phyloP scores from a whole-genome alignment of 2,329 filamentous ascomycete genomes.

The Verticillium tricorpus region DNA sequence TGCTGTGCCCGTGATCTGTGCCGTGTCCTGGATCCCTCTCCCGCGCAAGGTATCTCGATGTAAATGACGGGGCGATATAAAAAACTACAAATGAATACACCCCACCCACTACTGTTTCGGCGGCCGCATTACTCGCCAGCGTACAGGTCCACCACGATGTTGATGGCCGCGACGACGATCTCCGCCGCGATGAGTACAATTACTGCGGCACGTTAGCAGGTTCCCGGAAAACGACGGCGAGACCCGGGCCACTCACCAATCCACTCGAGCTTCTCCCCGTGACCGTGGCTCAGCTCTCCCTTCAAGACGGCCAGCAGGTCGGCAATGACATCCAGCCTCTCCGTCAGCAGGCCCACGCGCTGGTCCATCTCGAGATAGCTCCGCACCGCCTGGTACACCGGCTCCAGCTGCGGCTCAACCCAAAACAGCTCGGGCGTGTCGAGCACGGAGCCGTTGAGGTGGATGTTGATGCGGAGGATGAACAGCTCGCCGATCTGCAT shows the following conservation, averaged over 20 bases:
- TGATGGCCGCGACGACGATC: slow-evolving; percentile 86
- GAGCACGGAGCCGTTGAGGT: slow-evolving; percentile 92
- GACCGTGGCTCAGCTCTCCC: slow-evolving; percentile 90
- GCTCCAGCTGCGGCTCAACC: slow-evolving; percentile 95
- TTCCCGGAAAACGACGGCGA: not conserved
- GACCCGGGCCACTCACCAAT: slow-evolving; percentile 59
- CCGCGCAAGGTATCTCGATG: not conserved
- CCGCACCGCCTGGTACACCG: slow-evolving; percentile 90
- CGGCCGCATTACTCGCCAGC: slow-evolving; percentile 33
- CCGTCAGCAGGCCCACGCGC: slow-evolving; percentile 81
- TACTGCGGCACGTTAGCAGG: slow-evolving; percentile 45
- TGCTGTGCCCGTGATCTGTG: not conserved
- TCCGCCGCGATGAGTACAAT: slow-evolving; percentile 95
- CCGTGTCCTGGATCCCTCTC: not conserved
- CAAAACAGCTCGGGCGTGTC: slow-evolving; percentile 98
- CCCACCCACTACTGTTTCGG: not conserved
- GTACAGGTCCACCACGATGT: slow-evolving; percentile 92
- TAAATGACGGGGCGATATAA: not conserved
- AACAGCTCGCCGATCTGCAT: slow-evolving; percentile 99
- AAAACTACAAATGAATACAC: not conserved
- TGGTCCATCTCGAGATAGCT: slow-evolving; percentile 99
- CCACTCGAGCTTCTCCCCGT: slow-evolving; percentile 86
- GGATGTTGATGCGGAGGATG: slow-evolving; percentile 95
- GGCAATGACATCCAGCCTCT: slow-evolving; percentile 87
- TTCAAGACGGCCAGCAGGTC: slow-evolving; percentile 90